These are phyloP conservation scores for Phytophthora europaea DNA, from an alignment of 352 stramenopile species.

Conservation along the genomic window DNA sequence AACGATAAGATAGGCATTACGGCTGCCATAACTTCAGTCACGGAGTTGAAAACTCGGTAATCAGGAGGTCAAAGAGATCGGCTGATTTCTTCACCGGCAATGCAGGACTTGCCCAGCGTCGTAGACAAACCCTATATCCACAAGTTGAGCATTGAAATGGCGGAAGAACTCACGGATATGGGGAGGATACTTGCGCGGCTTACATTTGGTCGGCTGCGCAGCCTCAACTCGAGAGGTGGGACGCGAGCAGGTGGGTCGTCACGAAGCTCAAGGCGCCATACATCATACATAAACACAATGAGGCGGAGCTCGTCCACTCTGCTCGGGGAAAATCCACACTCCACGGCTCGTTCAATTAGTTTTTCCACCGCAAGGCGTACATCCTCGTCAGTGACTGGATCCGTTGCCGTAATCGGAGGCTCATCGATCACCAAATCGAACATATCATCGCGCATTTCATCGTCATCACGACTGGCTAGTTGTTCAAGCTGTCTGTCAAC, in stretches of 20 bases:
- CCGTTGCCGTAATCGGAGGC: background rate
- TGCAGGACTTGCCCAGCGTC: too few species aligned
- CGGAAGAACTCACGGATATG: background rate
- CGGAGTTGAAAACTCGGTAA: too few species aligned
- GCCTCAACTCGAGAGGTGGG: background rate
- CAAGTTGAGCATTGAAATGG: background rate
- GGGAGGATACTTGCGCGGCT: background rate
- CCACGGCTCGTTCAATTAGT: slow-evolving; percentile 9
- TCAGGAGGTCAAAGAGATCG: too few species aligned
- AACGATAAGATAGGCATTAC: slow-evolving; percentile 20
- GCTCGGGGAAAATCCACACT: slow-evolving; percentile 13
- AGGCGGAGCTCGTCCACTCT: background rate
- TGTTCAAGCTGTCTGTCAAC: slow-evolving; percentile 22
- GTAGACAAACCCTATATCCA: background rate
- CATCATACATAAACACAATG: background rate
- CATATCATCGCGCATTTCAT: slow-evolving; percentile 1
- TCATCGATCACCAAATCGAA: slow-evolving; percentile 4
- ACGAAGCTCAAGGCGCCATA: background rate
- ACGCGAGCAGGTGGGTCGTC: background rate
- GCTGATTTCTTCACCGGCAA: too few species aligned
- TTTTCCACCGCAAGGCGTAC: background rate
- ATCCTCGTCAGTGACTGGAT: background rate
- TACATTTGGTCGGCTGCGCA: background rate
- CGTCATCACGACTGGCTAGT: slow-evolving; percentile 2
- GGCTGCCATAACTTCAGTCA: slow-evolving; percentile 17